phyloP scores from a whole-genome alignment of 768 basidiomycete genomes.

The Psilocybe cubensis region DNA sequence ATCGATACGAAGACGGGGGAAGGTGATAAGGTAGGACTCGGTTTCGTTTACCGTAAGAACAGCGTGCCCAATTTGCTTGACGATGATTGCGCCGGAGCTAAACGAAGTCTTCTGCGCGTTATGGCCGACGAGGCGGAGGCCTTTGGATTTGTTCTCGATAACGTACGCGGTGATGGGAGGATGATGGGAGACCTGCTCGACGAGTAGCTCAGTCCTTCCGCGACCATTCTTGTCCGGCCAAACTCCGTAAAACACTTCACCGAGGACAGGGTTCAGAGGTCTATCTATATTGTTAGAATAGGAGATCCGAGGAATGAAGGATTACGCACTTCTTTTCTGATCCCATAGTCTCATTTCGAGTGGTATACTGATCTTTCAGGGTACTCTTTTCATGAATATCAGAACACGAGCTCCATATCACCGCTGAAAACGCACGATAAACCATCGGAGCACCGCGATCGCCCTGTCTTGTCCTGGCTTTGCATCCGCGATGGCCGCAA shows the following conservation, averaged over 20 bases:
- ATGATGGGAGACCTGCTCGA: slow-evolving; percentile 98
- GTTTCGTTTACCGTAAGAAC: slow-evolving; percentile 63
- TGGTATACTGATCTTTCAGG: slow-evolving; percentile 94
- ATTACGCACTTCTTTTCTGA: slow-evolving; percentile 91
- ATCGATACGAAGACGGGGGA: slow-evolving; percentile 91
- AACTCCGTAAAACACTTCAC: slow-evolving; percentile 87
- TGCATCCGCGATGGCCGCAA: slow-evolving; percentile 84
- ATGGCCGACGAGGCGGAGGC: slow-evolving; percentile 80
- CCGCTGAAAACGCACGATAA: slow-evolving; percentile 64
- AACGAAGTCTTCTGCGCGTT: slow-evolving; percentile 97
- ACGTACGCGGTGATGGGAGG: slow-evolving; percentile 87
- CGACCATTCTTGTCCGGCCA: slow-evolving; percentile 81
- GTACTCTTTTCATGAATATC: slow-evolving; percentile 56
- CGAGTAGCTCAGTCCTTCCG: slow-evolving; percentile 82
- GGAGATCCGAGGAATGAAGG: background rate
- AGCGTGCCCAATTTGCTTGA: slow-evolving; percentile 96
- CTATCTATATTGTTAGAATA: slow-evolving; percentile 39
- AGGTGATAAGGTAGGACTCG: slow-evolving; percentile 82
- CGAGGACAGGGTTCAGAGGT: slow-evolving; percentile 94
- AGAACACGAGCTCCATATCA: background rate
- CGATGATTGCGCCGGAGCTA: slow-evolving; percentile 77
- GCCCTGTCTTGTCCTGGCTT: slow-evolving; percentile 73
- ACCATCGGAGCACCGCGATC: slow-evolving; percentile 90
- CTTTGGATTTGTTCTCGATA: slow-evolving; percentile 81
- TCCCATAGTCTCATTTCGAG: slow-evolving; percentile 93